These are phyloP conservation scores for Fusarium tricinctum DNA, from an alignment of 2,329 filamentous ascomycete genomes.

Conservation along the genomic window DNA sequence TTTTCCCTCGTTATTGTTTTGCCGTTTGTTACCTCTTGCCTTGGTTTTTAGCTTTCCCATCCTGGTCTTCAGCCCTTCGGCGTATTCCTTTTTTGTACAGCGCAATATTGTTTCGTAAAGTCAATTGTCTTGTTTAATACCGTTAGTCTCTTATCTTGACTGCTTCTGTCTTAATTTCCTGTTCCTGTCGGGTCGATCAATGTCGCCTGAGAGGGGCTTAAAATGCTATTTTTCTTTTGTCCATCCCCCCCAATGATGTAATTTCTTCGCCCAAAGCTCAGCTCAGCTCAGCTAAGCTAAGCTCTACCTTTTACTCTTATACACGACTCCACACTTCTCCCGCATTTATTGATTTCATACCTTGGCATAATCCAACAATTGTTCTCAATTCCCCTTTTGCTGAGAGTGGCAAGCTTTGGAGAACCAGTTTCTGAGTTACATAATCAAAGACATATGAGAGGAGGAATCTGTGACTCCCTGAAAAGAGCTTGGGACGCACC, in stretches of 20 bases:
- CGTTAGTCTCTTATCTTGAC: not conserved
- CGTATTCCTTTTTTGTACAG: slow-evolving; percentile 18
- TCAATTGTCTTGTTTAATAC: slow-evolving; percentile 2
- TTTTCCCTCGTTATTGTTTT: slow-evolving; percentile 7
- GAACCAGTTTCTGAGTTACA: slow-evolving; percentile 15
- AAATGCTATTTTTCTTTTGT: not conserved
- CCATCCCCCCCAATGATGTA: slow-evolving; percentile 45
- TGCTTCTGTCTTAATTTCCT: slow-evolving; percentile 6
- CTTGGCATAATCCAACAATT: slow-evolving; percentile 16
- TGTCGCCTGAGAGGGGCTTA: slow-evolving; percentile 3
- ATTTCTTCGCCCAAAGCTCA: slow-evolving; percentile 38
- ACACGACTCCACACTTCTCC: slow-evolving; percentile 42
- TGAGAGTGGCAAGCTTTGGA: slow-evolving; percentile 12
- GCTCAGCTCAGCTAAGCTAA: slow-evolving; percentile 20
- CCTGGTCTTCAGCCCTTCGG: slow-evolving; percentile 21
- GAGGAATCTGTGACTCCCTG: slow-evolving; percentile 13
- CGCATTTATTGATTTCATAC: slow-evolving; percentile 31
- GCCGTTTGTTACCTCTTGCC: slow-evolving; percentile 3
- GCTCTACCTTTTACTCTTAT: slow-evolving; percentile 21
- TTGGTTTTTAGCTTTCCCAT: slow-evolving; percentile 5
- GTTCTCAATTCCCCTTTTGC: slow-evolving; percentile 7
- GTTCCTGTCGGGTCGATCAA: slow-evolving; percentile 6
- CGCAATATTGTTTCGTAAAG: slow-evolving; percentile 6
- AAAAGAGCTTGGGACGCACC: slow-evolving; percentile 18
- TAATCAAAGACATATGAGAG: slow-evolving; percentile 25